Base-by-base conservation (phyloP, 2,329 filamentous ascomycete species). In the Didymella segeticola region DNA sequence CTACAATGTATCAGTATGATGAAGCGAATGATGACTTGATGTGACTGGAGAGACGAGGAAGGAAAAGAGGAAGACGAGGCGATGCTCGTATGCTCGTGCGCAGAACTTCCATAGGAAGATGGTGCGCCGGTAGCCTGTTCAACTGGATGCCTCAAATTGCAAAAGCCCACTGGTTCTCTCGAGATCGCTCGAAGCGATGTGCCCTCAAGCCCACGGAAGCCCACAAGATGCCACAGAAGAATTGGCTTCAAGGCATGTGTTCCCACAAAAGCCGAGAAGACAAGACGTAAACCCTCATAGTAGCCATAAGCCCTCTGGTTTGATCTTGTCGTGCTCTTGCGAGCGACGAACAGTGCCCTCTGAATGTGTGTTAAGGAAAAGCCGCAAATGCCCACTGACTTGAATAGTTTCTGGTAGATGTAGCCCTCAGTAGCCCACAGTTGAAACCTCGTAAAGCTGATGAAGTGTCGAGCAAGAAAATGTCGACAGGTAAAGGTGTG, bases 211-310 rank as follows among this genome's bases (percentile, higher is more conserved):
- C 74, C 76, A 75, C 74, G 67, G 68, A 72, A 74, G 75, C 73
- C 76, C 75, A 73, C 74, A 72, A 73, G 74, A 69, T 72, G 77
- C 77, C 77, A 78, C 77, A 77, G 72, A 73, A 69, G 70, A 72
- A 73, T 65, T 66, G 62, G 60, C 61, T 69, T 75, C 76, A 73
- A 77, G 79, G 79, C 78, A 55, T 59, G 79, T 79, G 79, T 81
- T 80, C 79, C 79, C 79, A 80, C 79, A 82, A 78, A 71, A 58
- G 78, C 79, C 78, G 72, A 77, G 77, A 77, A 75, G 66, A 71
- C 73, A 73, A 75, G 61, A 73, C 63, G 62, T 66, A 71, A 71
- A 71, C 69, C 73, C 72, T 74, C 73, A 66, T 66, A 74, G 68
- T 71, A 71, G 68, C 69, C 62, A 67, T 70, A 71, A 70, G 72